Conservation (phyloP, 768 basidiomycete species). For the Naganishia friedmannii region DNA sequence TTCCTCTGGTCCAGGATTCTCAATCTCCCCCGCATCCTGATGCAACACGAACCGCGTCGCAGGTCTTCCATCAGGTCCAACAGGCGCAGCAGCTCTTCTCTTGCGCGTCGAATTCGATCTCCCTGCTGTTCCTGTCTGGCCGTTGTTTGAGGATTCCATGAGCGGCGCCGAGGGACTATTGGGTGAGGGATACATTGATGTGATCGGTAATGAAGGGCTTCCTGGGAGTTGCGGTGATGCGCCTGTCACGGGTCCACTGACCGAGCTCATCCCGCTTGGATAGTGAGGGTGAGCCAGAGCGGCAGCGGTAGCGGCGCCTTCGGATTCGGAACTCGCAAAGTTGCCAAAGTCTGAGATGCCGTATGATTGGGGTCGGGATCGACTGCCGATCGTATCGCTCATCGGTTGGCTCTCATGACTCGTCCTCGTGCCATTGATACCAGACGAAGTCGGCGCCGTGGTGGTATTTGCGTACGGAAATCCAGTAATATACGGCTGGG, state of each 20-base stretch:
- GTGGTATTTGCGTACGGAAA: conserved; percentile 5
- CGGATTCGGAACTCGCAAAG: background rate
- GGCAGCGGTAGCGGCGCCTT: background rate
- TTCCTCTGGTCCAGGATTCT: conserved; percentile 21
- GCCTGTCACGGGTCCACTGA: conserved; percentile 1
- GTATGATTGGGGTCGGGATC: conserved; percentile 12
- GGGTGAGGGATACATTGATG: conserved; percentile 10
- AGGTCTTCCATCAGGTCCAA: conserved; percentile 4
- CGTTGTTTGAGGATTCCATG: background rate
- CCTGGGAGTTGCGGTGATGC: conserved; percentile 14
- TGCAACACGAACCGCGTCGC: conserved; percentile 32
- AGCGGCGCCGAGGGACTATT: background rate
- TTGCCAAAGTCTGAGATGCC: conserved; percentile 14
- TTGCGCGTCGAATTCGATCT: conserved; percentile 27
- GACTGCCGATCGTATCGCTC: conserved; percentile 2
- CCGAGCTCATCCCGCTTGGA: conserved; percentile 4
- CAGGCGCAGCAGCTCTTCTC: conserved; percentile 9
- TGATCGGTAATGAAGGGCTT: conserved; percentile 14
- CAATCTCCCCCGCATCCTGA: conserved; percentile 31
- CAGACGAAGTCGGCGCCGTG: background rate
- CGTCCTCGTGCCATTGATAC: background rate
- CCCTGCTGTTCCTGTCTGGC: background rate
- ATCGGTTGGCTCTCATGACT: conserved; percentile 12
- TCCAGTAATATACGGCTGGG: conserved; percentile 1
- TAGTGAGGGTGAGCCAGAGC: too few species aligned